Base-by-base conservation (phyloP, 352 stramenopile genomes). In the Globisporangium orthogonon region DNA sequence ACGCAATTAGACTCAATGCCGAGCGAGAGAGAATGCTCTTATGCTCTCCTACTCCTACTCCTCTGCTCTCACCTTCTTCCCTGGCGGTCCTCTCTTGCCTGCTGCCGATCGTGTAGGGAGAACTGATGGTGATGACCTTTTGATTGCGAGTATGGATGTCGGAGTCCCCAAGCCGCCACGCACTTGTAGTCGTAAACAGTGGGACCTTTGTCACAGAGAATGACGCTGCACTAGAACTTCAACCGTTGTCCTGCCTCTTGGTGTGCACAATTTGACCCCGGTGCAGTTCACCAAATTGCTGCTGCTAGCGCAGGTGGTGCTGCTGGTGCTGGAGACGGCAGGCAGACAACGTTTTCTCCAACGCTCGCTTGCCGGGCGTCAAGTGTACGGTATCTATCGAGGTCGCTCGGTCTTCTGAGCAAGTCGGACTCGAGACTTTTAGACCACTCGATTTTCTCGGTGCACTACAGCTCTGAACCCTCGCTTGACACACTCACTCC, bases 161-260 rank as follows among this genome's bases (percentile, higher is more conserved):
- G 43, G 43, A 30, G n/a, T n/a, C 17, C 5, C 7, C 17, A 31
- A 18, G 37, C 7, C 11, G 37, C 37, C 7, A 31, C n/a, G n/a
- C n/a, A 30, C 10, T 49, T 23, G n/a, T 7, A 11, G 44, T 30
- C 44, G 44, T 49, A 49, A 49, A 49, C 44, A 49, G 44, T 49
- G 44, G 44, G 15, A 49, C 43, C 33, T 9, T 11, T 10, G 35
- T 47, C 43, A 29, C 43, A 13, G 7, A 18, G 7, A 48, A 30
- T 28, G 17, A 28, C 43, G 43, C 43, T 9, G n/a, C n/a, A 11
- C n/a, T 9, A 18, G n/a, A 49, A 29, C 44, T 49, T 49, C 44
- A 49, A 49, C 45, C 7, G 0, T 30, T 52, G 48, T 41, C 48
- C 28, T 7, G 29, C 48, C 48, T 52, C 44, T 49, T 49, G 18